Conservation (phyloP, 768 basidiomycete genomes). For the Hysterangium stoloniferum region DNA sequence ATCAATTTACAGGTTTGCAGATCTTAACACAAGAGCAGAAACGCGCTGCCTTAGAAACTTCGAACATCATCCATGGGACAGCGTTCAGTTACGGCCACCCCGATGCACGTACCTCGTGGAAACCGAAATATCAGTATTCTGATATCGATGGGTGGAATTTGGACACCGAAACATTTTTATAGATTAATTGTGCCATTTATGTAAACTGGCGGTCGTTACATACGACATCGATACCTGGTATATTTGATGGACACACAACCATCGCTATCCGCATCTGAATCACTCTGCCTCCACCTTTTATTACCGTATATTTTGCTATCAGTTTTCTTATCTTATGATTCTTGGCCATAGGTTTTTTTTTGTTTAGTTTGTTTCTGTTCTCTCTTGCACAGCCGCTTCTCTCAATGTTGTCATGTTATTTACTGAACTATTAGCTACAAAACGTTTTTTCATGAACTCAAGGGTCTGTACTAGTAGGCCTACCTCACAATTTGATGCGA, state of each 20-base stretch:
- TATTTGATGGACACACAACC: too few relatives aligned
- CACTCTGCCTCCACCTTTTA: neutral
- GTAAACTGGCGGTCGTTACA: too few relatives aligned
- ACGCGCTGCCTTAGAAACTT: constrained; percentile 5
- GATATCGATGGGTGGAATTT: constrained; percentile 6
- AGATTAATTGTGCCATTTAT: too few relatives aligned
- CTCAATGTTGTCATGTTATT: neutral
- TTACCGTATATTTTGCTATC: constrained; percentile 1
- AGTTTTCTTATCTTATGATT: constrained; percentile 5
- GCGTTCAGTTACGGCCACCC: constrained; percentile 9
- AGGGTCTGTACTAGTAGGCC: too few relatives aligned
- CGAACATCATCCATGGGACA: constrained; percentile 10
- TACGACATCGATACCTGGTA: too few relatives aligned
- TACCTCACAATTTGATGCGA: too few relatives aligned
- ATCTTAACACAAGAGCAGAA: constrained; percentile 1
- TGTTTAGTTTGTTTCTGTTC: neutral
- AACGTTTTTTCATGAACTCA: too few relatives aligned
- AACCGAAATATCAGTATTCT: constrained; percentile 10
- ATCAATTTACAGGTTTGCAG: too few relatives aligned
- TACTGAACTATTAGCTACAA: neutral
- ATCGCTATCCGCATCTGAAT: neutral
- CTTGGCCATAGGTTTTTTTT: neutral
- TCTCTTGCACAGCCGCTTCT: neutral
- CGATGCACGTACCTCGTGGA: constrained; percentile 9
- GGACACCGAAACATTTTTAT: neutral